Evolutionary conservation across 257 asterid species (phyloP).

Genomic region (Plantago ovata): DNA sequence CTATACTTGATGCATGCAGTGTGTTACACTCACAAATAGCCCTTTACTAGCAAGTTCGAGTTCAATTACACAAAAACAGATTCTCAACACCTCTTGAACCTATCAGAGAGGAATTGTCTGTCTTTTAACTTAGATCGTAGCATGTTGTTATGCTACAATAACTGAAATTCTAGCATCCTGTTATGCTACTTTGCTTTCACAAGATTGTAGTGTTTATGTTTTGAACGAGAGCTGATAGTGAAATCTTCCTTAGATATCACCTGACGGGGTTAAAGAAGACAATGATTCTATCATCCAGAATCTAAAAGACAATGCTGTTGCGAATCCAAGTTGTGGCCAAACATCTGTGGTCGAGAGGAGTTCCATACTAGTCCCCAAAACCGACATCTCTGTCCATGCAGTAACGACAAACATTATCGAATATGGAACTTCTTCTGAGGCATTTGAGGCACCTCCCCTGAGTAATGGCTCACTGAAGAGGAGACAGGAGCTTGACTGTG

Average conservation of each 20-base stretch:
- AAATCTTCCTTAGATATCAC: conserved; percentile 38
- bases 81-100: too few species aligned
- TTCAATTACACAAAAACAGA: background rate
- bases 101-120: too few species aligned
- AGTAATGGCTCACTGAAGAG: conserved; percentile 44
- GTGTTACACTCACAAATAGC: too few species aligned
- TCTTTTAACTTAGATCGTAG: too few species aligned
- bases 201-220: too few species aligned
- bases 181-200: too few species aligned
- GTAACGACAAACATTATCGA: conserved; percentile 58
- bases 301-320: conserved; percentile 52
- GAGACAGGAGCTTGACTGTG: conserved; percentile 32
- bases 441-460: conserved; percentile 19
- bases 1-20: background rate
- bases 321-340: conserved; percentile 70
- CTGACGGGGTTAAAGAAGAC: conserved; percentile 37
- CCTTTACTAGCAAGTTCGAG: too few species aligned
- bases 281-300: conserved; percentile 45
- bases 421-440: conserved; percentile 29
- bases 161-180: too few species aligned
- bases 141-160: too few species aligned
- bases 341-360: conserved; percentile 55
- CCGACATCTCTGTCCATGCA: conserved; percentile 55
- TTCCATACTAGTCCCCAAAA: conserved; percentile 48
- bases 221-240: background rate